Base-by-base conservation (phyloP, 441 rosid genomes). In the Eruca vesicaria region DNA sequence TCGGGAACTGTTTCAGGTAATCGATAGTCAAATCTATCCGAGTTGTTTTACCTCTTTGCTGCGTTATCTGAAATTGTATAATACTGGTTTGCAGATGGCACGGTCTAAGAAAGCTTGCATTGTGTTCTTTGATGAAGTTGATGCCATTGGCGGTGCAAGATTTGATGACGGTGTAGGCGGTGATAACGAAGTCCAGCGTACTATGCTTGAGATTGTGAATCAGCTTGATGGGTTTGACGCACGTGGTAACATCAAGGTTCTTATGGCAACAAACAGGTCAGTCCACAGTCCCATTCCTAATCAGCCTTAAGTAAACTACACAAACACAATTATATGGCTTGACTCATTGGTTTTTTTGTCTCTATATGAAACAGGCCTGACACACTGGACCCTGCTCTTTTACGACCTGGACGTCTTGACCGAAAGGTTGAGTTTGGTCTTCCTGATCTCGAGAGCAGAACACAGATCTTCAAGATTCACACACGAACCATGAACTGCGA, bases 171-270 rank as follows among this genome's bases (percentile, higher is more conserved):
- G 98, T 68, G 99, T 88, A 2, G 99, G 99, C 48, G 98, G 99
- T 71, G 98, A 95, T 70, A 95, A 95, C 56, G 98, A 95, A 82
- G 99, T 95, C 26, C 99, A 95, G 18, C 90, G 98, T 10, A 95
- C 99, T 9, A 95, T 95, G 99, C 98, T 95, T 83, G 98, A 95
- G 83, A 95, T 95, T 52, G 98, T 95, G 29, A 93, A 95, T 72
- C 99, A 95, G 81, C 96, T 95, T 68, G 99, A 95, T 83, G 99
- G 99, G 29, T 95, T 95, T 19, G 99, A 93, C 8, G 99, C 99
- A 26, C 95, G 99, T 21, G 99, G 99, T 71, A 95, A 93, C 85
- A 95, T 95, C 74, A 95, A 95, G 84, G 99, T 95, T 29, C 84
- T 95, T 5, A 95, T 95, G 98, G 98, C 98, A 60, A 93, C 99